A percentile compares a stretch with the other conserved stretches of the same genome.
Conservation (phyloP, 345 rosid species). For the Isatis tinctoria region DNA sequence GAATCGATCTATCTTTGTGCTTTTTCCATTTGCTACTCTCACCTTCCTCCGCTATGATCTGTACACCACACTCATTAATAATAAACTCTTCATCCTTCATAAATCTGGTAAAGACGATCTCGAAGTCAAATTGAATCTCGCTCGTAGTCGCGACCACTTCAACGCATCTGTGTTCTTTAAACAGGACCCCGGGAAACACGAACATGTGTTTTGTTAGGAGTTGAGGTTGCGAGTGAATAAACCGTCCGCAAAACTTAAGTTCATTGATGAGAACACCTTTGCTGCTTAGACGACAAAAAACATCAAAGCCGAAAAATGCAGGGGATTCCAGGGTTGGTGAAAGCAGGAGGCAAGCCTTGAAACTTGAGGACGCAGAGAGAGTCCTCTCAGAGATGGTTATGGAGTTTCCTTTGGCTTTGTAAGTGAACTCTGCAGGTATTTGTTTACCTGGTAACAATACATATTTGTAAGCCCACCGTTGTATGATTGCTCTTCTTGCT, state of each 20-base stretch:
- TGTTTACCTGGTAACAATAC: not conserved
- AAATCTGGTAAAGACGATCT: too few species aligned
- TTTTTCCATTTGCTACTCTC: not conserved
- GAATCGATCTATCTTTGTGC: not conserved
- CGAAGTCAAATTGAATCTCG: not conserved
- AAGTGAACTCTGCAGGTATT: not conserved
- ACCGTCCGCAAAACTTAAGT: too few species aligned
- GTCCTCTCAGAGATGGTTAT: not conserved
- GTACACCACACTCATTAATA: too few species aligned
- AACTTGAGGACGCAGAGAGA: not conserved
- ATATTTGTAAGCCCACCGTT: not conserved
- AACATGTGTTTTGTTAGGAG: not conserved
- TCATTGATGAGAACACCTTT: not conserved
- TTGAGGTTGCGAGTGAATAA: too few species aligned
- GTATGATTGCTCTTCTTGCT: not conserved
- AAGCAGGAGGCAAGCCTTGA: not conserved
- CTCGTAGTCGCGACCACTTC: not conserved
- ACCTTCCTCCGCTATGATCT: too few species aligned
- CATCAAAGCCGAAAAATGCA: too few species aligned
- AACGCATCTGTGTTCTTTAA: too few species aligned
- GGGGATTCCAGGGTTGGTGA: too few species aligned
- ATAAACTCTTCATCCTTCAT: too few species aligned
- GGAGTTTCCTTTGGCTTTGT: not conserved
- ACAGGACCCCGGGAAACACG: not conserved
- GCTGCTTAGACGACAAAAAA: too few species aligned